Evolutionary conservation across 495 filamentous ascomycete genomes (phyloP).

Genomic region (Penicillium alfredii): DNA sequence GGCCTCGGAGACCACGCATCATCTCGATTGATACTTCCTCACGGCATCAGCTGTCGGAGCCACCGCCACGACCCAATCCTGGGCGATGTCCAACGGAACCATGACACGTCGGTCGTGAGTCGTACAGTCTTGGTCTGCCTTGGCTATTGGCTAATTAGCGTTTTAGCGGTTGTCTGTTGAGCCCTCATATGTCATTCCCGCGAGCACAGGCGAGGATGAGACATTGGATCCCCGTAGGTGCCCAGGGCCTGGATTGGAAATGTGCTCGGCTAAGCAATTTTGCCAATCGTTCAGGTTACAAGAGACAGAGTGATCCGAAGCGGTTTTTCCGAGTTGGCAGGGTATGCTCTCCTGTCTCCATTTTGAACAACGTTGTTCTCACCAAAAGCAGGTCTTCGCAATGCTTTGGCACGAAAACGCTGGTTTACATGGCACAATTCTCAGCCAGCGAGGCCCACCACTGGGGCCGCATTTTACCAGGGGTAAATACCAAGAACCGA

Average conservation of each 20-base stretch:
- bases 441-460: constrained; percentile 9
- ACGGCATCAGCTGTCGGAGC: background rate
- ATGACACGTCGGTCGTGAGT: constrained; percentile 5
- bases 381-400: constrained; percentile 23
- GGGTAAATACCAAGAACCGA: constrained; percentile 19
- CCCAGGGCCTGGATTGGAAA: background rate
- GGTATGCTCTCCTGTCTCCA: constrained; percentile 6
- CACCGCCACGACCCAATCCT: constrained; percentile 4
- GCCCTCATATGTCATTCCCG: constrained; percentile 4
- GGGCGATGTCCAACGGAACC: constrained; percentile 1
- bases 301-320: constrained; percentile 7
- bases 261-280: too few relatives aligned
- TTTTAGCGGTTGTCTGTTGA: constrained; percentile 2
- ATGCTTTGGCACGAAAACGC: constrained; percentile 30
- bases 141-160: background rate
- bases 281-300: constrained; percentile 13
- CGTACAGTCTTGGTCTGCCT: background rate
- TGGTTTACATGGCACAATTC: constrained; percentile 5
- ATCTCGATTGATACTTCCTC: background rate
- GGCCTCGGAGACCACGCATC: background rate
- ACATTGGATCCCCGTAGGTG: constrained; percentile 13
- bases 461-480: background rate
- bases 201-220: constrained; percentile 1
- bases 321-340: constrained; percentile 20
- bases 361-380: background rate